Conservation (phyloP, 345 rosid genomes). For the Syzygium grande region DNA sequence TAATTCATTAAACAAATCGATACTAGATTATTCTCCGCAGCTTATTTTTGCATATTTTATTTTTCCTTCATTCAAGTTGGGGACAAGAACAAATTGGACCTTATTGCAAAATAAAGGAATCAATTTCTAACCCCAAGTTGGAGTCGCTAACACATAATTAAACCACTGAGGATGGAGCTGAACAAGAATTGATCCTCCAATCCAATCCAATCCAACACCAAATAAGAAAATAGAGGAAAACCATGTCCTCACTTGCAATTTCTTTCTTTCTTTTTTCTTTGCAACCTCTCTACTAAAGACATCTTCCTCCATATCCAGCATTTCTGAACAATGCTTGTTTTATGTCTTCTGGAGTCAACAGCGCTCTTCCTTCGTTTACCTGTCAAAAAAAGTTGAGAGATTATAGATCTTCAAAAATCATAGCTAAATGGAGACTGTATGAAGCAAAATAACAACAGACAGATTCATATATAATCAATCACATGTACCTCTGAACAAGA, state of each 20-base stretch:
- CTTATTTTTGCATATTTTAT: neutral
- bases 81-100: neutral
- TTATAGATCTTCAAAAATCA: neutral
- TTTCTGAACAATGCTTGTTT: conserved; percentile 37
- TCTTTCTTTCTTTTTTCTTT: neutral
- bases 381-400: neutral
- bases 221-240: neutral
- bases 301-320: conserved; percentile 41
- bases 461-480: neutral
- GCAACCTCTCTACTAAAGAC: conserved; percentile 9
- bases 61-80: neutral
- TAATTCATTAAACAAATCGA: conserved; percentile 7
- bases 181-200: neutral
- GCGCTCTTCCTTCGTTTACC: conserved; percentile 9
- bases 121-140: neutral
- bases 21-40: neutral
- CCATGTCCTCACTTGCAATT: neutral
- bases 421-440: neutral
- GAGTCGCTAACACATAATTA: neutral
- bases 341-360: conserved; percentile 19
- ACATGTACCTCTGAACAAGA: conserved; percentile 25
- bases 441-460: neutral
- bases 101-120: neutral
- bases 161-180: neutral
- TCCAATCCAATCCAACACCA: neutral